Evolutionary conservation across 768 basidiomycete genomes (phyloP).

Genomic region (Coprinopsis cinerea): DNA sequence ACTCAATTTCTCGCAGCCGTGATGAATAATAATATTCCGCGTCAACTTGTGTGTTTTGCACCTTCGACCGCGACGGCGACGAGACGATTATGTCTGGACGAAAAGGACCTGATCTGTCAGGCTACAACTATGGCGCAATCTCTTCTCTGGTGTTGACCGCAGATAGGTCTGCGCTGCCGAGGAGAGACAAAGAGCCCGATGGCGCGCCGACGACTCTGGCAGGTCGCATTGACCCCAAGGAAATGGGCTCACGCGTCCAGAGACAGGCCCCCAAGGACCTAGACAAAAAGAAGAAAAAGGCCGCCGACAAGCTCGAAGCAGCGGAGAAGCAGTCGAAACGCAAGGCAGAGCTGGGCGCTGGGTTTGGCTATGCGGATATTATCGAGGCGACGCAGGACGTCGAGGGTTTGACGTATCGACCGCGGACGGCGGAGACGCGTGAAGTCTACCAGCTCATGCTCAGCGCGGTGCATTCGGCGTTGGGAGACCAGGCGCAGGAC

Average conservation of each 20-base stretch:
- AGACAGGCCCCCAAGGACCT: conserved; percentile 81
- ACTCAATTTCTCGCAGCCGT: too few relatives aligned
- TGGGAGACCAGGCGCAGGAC: conserved; percentile 95
- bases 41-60: too few relatives aligned
- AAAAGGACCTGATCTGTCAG: conserved; percentile 65
- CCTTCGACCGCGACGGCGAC: not conserved
- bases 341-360: conserved; percentile 45
- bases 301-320: conserved; percentile 38
- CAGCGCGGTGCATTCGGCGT: conserved; percentile 68
- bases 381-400: conserved; percentile 91
- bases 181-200: conserved; percentile 93
- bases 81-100: conserved; percentile 29
- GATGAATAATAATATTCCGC: too few relatives aligned
- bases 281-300: conserved; percentile 92
- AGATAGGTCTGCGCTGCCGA: conserved; percentile 70
- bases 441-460: conserved; percentile 93
- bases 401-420: conserved; percentile 89
- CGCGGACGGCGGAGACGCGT: conserved; percentile 88
- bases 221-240: conserved; percentile 80
- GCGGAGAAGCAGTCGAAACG: conserved; percentile 58
- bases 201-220: conserved; percentile 91
- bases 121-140: conserved; percentile 95
- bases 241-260: conserved; percentile 91
- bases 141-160: conserved; percentile 94
- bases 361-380: conserved; percentile 84